Percentiles rank a stretch among this genome's conserved stretches.
phyloP scores from a whole-genome alignment of 768 basidiomycete species.

The Mycena metata region DNA sequence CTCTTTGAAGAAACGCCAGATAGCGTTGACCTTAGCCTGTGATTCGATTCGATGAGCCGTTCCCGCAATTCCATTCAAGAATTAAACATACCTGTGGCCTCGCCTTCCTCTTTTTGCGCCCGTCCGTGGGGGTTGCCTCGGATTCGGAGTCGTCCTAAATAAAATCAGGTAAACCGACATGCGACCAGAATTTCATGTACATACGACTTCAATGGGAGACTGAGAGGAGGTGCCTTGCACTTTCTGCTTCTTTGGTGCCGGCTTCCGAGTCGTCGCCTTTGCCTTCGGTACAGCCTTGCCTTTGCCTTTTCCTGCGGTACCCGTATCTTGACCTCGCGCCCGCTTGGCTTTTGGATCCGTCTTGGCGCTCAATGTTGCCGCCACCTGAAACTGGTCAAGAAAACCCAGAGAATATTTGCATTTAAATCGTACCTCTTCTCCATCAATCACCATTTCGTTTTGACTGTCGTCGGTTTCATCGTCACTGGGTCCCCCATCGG shows the following conservation, averaged over 20 bases:
- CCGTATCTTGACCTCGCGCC: conserved; percentile 2
- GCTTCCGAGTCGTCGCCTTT: background rate
- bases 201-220: background rate
- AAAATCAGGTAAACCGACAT: background rate
- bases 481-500: background rate
- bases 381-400: conserved; percentile 4
- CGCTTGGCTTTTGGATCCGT: conserved; percentile 15
- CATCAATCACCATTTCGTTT: conserved; percentile 12
- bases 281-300: background rate
- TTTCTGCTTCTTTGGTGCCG: background rate
- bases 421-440: background rate
- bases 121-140: background rate
- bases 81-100: background rate
- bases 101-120: background rate
- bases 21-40: background rate
- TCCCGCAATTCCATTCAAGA: too few relatives aligned
- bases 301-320: background rate
- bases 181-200: background rate
- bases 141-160: background rate
- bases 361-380: conserved; percentile 7
- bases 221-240: background rate
- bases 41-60: background rate
- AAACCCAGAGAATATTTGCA: background rate
- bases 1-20: conserved; percentile 9
- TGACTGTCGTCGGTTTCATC: background rate